Conservation (phyloP, 192 early-diverging fungal genomes). For the Backusella westeae region DNA sequence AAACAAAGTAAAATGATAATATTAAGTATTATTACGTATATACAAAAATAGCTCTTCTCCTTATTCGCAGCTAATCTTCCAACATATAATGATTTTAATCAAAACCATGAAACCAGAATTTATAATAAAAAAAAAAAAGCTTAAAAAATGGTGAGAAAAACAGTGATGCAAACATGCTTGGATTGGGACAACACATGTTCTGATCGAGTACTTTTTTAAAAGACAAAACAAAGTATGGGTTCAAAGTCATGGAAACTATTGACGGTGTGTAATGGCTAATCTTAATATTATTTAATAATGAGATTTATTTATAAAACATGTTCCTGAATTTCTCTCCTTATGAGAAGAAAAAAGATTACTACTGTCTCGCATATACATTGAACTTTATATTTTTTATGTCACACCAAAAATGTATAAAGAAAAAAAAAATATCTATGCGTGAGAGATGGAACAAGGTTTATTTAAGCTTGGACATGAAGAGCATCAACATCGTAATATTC, state of each 20-base stretch:
- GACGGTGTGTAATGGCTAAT: too few species aligned
- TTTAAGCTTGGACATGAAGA: neutral
- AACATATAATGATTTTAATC: neutral
- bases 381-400: neutral
- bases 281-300: neutral
- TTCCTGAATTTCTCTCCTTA: neutral
- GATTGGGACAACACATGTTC: neutral
- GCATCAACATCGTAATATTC: slow-evolving; percentile 13
- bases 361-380: neutral
- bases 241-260: neutral
- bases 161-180: neutral
- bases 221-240: neutral
- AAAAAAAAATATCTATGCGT: neutral
- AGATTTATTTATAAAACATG: neutral
- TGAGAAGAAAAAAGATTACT: neutral
- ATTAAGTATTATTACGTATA: neutral
- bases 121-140: neutral
- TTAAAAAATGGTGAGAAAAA: neutral
- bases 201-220: neutral
- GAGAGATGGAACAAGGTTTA: neutral
- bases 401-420: neutral
- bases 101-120: neutral
- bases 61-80: neutral
- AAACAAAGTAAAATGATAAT: too few species aligned
- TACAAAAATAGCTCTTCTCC: neutral